Evolutionary conservation across 2,329 filamentous ascomycete species (phyloP).

Genomic region (Scedosporium dehoogii): DNA sequence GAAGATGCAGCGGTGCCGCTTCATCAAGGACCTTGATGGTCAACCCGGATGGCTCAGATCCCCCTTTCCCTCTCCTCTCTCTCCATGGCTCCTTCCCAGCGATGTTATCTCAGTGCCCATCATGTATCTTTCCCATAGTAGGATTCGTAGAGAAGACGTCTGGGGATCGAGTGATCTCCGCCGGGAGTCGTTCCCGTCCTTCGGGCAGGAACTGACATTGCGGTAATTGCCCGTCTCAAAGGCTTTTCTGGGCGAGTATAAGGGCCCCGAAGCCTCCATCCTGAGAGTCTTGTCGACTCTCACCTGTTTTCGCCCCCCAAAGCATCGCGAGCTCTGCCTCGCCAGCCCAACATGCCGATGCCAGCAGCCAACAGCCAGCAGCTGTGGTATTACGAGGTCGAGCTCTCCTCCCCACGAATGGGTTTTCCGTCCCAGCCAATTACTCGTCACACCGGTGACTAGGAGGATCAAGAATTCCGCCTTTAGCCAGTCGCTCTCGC

Average conservation of each 20-base stretch:
- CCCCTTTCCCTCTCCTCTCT: not conserved
- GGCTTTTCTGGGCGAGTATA: not conserved
- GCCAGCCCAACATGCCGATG: not conserved
- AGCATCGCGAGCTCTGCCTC: not conserved
- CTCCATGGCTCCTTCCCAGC: not conserved
- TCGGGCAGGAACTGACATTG: not conserved
- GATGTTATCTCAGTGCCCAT: not conserved
- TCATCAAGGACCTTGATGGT: not conserved
- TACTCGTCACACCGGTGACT: not conserved
- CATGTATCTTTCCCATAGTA: not conserved
- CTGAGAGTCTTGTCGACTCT: not conserved
- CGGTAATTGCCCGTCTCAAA: not conserved
- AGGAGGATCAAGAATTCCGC: not conserved
- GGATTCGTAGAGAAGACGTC: not conserved
- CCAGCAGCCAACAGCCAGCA: not conserved
- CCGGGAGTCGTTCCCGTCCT: not conserved
- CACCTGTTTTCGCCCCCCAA: not conserved
- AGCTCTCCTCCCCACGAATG: not conserved
- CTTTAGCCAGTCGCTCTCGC: not conserved
- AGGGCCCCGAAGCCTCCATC: not conserved
- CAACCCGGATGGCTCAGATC: slow-evolving; percentile 4
- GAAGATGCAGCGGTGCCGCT: not conserved
- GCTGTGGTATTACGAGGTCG: not conserved
- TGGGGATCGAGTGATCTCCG: not conserved
- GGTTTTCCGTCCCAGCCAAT: not conserved